Conservation (phyloP, 2,329 filamentous ascomycete genomes). For the Monilinia vaccinii-corymbosi region DNA sequence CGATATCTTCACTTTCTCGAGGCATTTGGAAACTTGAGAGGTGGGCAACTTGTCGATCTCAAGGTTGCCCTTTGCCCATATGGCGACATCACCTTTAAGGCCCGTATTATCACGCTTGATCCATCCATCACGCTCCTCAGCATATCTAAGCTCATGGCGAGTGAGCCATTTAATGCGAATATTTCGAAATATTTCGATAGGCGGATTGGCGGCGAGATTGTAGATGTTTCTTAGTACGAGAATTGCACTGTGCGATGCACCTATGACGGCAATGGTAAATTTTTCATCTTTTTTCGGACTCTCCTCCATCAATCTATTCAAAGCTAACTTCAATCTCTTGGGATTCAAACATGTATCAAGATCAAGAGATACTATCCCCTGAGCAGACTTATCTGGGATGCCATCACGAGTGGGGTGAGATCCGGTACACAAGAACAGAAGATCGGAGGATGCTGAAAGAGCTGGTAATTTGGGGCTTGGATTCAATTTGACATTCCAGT, state of each 20-base stretch:
- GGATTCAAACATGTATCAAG: not conserved
- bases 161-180: conserved; percentile 54
- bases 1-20: conserved; percentile 25
- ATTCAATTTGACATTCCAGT: conserved; percentile 32
- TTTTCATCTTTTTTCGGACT: not conserved
- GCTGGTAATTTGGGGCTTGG: conserved; percentile 9
- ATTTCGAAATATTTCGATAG: conserved; percentile 29
- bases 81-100: conserved; percentile 51
- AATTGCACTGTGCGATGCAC: conserved; percentile 54
- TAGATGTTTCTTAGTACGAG: conserved; percentile 53
- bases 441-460: conserved; percentile 16
- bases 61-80: conserved; percentile 49
- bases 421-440: conserved; percentile 49
- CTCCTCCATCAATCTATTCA: not conserved
- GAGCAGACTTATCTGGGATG: conserved; percentile 34
- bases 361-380: conserved; percentile 11
- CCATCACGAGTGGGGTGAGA: conserved; percentile 37
- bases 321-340: rapidly evolving
- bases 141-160: conserved; percentile 51
- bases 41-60: conserved; percentile 40
- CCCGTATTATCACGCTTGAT: conserved; percentile 57
- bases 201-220: conserved; percentile 32
- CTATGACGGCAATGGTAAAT: conserved; percentile 45
- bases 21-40: conserved; percentile 23
- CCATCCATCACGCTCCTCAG: conserved; percentile 53